These are phyloP conservation scores for Pelagophyceae sp. DNA, from an alignment of 352 stramenopile genomes.

Conservation along the genomic window DNA sequence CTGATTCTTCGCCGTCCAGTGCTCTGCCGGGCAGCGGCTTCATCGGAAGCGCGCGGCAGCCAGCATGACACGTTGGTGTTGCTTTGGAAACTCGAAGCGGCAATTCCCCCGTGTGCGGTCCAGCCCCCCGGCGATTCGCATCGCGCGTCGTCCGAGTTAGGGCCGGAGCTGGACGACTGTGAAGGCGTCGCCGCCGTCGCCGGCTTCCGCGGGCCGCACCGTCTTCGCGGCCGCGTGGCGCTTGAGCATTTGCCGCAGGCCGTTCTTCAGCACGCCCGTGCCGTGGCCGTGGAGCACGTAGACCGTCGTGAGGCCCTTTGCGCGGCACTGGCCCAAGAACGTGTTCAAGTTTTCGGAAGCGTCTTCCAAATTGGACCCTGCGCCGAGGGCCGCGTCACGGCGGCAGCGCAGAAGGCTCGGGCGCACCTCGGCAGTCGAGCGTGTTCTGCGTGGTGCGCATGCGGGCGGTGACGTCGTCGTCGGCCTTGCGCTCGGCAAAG, in stretches of 20 bases:
- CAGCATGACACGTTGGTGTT: no score
- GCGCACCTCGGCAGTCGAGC: conserved; percentile 51
- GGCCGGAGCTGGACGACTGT: conserved; percentile 45
- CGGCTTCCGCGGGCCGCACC: conserved; percentile 40
- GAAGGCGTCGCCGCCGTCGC: conserved; percentile 59
- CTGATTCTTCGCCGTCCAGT: no score
- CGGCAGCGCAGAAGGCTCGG: no score
- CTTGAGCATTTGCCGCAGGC: conserved; percentile 46
- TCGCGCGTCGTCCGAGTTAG: no score
- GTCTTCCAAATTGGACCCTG: conserved; percentile 49
- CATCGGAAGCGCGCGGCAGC: no score
- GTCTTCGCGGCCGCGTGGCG: conserved; percentile 42
- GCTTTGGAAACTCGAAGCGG: no score
- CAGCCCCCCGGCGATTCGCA: no score
- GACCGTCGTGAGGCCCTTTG: not conserved
- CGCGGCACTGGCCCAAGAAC: not conserved
- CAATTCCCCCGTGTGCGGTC: no score
- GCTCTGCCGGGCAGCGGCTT: no score
- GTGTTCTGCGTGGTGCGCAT: conserved; percentile 55
- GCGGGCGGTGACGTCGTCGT: not conserved
- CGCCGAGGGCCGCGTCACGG: no score
- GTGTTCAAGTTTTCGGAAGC: conserved; percentile 35
- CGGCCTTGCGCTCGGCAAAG: not conserved
- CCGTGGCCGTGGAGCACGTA: conserved; percentile 58
- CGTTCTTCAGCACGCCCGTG: conserved; percentile 53